Base-by-base conservation (phyloP, 106 monocot genomes). In the Dendrobium nobile region DNA sequence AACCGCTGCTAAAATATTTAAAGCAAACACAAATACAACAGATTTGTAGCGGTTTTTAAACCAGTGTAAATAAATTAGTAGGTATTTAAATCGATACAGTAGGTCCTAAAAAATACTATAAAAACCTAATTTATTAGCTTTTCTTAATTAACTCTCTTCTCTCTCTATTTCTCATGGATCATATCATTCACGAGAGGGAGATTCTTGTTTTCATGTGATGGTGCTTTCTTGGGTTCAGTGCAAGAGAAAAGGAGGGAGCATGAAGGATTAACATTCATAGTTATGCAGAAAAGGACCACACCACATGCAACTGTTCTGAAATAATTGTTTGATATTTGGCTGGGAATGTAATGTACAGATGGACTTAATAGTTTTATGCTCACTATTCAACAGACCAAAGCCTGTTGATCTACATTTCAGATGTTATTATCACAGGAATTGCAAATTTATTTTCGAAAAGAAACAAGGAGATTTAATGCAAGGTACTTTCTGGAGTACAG, bases 191-290 rank as follows among this genome's bases (percentile, higher is more conserved):
- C 70, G 37, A 61, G 61, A 70, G 61, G 40, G 70, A 70, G 70
- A 70, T 70, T 70, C 70, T 70, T 70, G 70, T 13, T 16, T 28
- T 70, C 70, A 70, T 70, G 70, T 70, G 70, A 13, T 70, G 70
- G 33, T 70, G 70, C 70, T 70, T 70, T 70, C 70, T 70, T 70
- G 70, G 70, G 70, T 33, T 70, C 70, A 31, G 70, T 70, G 70
- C 27, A 70, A 37, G 70, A 51, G 70, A 70, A 70, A 70, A 33
- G 70, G 70, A 70, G 70, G 37, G 17, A 37, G 27, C 70, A 70
- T 11, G 70, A 70, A 70, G 70, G 70, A 37, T 16, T 16, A 70
- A 70, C 70, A 70, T 70, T 70, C 70, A 70, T 70, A 33, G 70
- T 33, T 31, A 31, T 31, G 37, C 70, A 70, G 70, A 27, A 33